A percentile compares a stretch with the other conserved stretches of the same genome.
These are phyloP conservation scores for Abrus precatorius DNA, from an alignment of 306 rosid genomes.

Conservation along the genomic window DNA sequence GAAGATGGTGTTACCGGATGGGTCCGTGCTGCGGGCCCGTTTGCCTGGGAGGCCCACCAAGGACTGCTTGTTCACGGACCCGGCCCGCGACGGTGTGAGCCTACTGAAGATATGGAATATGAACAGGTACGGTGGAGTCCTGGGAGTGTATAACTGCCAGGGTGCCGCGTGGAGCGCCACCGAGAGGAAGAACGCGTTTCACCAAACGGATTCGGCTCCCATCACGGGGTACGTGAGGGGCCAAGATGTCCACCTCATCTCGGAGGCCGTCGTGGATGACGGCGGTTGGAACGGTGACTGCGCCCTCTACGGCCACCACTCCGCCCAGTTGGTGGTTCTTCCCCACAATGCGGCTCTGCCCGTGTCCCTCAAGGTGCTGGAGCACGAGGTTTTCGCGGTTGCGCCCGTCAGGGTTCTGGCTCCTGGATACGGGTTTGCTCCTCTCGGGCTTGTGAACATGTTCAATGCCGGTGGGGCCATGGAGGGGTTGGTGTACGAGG, in stretches of 20 bases:
- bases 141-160: constrained; percentile 92
- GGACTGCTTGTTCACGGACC: constrained; percentile 86
- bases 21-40: constrained; percentile 81
- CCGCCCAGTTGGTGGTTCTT: constrained; percentile 61
- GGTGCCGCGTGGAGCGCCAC: constrained; percentile 90
- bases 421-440: constrained; percentile 66
- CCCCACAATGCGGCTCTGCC: constrained; percentile 78
- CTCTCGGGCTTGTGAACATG: constrained; percentile 82
- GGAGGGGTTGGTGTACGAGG: constrained; percentile 66
- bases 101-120: constrained; percentile 95
- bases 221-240: constrained; percentile 70
- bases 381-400: constrained; percentile 75
- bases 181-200: constrained; percentile 78
- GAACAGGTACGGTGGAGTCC: constrained; percentile 78
- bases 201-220: constrained; percentile 57
- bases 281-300: constrained; percentile 79
- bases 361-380: constrained; percentile 76
- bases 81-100: constrained; percentile 85
- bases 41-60: constrained; percentile 90
- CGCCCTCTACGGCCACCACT: constrained; percentile 56
- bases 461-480: constrained; percentile 89
- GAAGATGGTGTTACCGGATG: constrained; percentile 84
- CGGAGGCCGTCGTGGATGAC: constrained; percentile 51
- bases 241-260: constrained; percentile 74
- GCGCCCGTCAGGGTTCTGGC: constrained; percentile 73